Base-by-base conservation (phyloP, 2,329 filamentous ascomycete genomes). In the Cercospora canescens region DNA sequence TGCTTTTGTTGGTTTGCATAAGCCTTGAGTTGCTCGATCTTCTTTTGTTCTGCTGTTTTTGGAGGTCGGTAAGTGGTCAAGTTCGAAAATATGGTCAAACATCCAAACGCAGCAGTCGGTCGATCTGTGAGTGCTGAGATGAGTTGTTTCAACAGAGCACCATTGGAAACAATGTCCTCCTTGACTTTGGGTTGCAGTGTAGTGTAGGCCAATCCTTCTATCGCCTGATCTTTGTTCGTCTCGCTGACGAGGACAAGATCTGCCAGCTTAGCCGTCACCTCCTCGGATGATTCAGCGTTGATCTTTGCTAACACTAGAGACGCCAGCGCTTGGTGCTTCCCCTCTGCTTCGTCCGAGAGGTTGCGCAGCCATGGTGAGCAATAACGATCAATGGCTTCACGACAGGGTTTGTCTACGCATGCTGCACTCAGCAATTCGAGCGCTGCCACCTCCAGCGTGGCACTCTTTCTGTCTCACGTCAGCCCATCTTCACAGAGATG, bases 151-250 rank as follows among this genome's bases (percentile, higher is more conserved):
- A 98, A 80, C 56, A 98, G 88, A 7, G 82, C 78, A 4, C 82
- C 77, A 75, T 97, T 91, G 57, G 85, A 84, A 12, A 88, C 87
- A 9, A 98, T 84, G 57, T 89, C 86, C 76, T 98, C 92, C 77
- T 96, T 97, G 65, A 97, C 88, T 66, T 87, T 88, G 6, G 94
- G 88, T 73, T 93, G 92, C 39, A 98, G 85, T 9, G 94, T 96
- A 4, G 93, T 90, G 77, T 97, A 98, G 14, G 94, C 95, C 67
- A 99, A 83, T 6, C 94, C 95, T 80, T 99, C 95, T 62, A 98
- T 88, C 75, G 91, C 88, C 72, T 91, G 87, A 67, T 86, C 85
- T 68, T 83, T 84, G 41, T 74, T 74, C n/a, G 64, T 66, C 39
- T 72, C 68, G 12, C 67, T 62, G 83, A 81, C 67, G 35, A 77